phyloP scores from a whole-genome alignment of 345 rosid genomes.

The Syzygium jambos region DNA sequence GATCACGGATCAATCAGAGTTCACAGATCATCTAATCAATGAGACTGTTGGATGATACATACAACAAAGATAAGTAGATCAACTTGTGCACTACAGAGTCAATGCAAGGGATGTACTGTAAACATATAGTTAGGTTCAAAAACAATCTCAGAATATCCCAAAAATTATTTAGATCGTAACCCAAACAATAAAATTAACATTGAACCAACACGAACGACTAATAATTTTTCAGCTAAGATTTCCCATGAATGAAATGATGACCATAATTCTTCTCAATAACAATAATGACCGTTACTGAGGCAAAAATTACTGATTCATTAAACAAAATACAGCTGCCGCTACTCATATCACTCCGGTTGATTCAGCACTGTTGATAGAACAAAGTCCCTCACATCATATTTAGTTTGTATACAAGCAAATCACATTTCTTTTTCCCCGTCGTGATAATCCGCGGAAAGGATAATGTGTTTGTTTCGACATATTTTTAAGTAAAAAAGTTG shows the following conservation, averaged over 20 bases:
- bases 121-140: not conserved
- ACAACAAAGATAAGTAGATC: not conserved
- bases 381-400: not conserved
- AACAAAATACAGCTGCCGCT: not conserved
- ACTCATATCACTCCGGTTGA: not conserved
- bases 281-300: not conserved
- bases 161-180: not conserved
- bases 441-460: not conserved
- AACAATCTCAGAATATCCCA: not conserved
- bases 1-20: not conserved
- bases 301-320: not conserved
- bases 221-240: not conserved
- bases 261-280: not conserved
- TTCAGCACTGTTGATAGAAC: not conserved
- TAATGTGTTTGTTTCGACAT: not conserved
- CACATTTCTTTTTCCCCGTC: not conserved
- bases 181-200: not conserved
- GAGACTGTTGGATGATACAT: not conserved
- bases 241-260: not conserved
- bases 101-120: not conserved
- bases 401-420: not conserved
- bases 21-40: not conserved
- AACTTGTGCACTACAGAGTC: not conserved
- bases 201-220: not conserved
- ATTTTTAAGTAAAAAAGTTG: not conserved